Evolutionary conservation across 441 rosid genomes (phyloP).

Genomic region (Mallotus repandus): DNA sequence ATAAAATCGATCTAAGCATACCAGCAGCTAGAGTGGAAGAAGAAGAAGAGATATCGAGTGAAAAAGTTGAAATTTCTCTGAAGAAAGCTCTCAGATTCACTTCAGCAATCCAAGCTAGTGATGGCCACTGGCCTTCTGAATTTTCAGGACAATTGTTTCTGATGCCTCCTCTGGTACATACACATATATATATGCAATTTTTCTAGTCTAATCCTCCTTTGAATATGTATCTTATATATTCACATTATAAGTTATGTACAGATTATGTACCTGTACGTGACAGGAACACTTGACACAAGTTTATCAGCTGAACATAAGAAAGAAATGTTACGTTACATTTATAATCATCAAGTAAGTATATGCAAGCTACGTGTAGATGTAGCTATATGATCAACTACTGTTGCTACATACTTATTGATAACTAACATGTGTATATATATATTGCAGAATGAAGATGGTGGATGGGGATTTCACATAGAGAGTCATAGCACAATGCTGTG

Average conservation of each 20-base stretch:
- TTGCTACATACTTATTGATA: not conserved
- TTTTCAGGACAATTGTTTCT: slow-evolving; percentile 51
- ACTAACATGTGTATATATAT: too few species aligned
- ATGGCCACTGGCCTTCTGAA: slow-evolving; percentile 79
- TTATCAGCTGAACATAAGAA: slow-evolving; percentile 52
- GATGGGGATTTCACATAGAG: slow-evolving; percentile 76
- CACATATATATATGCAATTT: too few species aligned
- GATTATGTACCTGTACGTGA: slow-evolving; percentile 58
- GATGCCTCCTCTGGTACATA: slow-evolving; percentile 36
- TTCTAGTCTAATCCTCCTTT: too few species aligned
- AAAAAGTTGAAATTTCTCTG: slow-evolving; percentile 33
- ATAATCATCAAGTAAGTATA: slow-evolving; percentile 57
- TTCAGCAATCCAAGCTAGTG: slow-evolving; percentile 51
- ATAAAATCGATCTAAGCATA: not conserved
- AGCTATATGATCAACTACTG: too few species aligned
- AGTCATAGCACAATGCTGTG: slow-evolving; percentile 69
- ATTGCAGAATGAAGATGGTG: slow-evolving; percentile 76
- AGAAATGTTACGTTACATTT: slow-evolving; percentile 58
- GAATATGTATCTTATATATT: too few species aligned
- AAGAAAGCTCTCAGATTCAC: slow-evolving; percentile 43
- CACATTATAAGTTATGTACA: too few species aligned
- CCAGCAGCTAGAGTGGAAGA: slow-evolving; percentile 15
- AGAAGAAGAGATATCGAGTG: slow-evolving; percentile 25
- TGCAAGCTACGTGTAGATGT: not conserved
- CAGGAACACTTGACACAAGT: slow-evolving; percentile 39